Evolutionary conservation across 352 stramenopile genomes (phyloP), one percentile per base, ranked within the genome.

Genomic region (Phytophthora citrophthora): DNA sequence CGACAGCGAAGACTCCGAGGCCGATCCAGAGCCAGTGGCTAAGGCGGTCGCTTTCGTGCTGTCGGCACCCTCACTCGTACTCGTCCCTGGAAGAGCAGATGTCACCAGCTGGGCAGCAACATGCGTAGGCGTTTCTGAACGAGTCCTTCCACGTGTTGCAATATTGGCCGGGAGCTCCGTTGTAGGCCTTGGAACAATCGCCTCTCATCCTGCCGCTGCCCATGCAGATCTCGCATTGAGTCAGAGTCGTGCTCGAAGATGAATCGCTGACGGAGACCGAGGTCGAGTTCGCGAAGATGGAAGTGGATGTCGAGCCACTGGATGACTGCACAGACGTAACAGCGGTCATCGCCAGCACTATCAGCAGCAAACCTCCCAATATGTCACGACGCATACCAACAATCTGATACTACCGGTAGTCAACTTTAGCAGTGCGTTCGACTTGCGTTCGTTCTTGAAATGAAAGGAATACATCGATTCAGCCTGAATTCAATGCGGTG

Each of bases 141-240:
- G 18, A 74, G 63, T 26, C 54, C 72, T 5, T 64, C 76, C 74
- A 91, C 40, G 67, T 62, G 40, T 76, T 71, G 60, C 83, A 91
- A 61, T 73, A 91, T 51, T 86, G 45, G 9, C 78, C 83, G 0
- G 72, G 57, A 1, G 36, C 45, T 18, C 56, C 71, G 31, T 86
- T 61, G 64, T 80, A 91, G n/a, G 80, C 83, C 48, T 70, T 41
- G n/a, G 54, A 66, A 64, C 83, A 91, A 36, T 81, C 63, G 24
- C 65, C 69, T n/a, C n/a, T n/a, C n/a, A n/a, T n/a, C n/a, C n/a
- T n/a, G n/a, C n/a, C n/a, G 3, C 68, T 51, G 52, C 85, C 77
- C 20, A 72, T 70, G 54, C 81, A 90, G 53, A 88, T 67, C 65
- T 90, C 72, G 51, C 81, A 89, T 34, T 75, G 48, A 3, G 64